Base-by-base conservation (phyloP, 352 stramenopile species). In the Achlya hypogyna region DNA sequence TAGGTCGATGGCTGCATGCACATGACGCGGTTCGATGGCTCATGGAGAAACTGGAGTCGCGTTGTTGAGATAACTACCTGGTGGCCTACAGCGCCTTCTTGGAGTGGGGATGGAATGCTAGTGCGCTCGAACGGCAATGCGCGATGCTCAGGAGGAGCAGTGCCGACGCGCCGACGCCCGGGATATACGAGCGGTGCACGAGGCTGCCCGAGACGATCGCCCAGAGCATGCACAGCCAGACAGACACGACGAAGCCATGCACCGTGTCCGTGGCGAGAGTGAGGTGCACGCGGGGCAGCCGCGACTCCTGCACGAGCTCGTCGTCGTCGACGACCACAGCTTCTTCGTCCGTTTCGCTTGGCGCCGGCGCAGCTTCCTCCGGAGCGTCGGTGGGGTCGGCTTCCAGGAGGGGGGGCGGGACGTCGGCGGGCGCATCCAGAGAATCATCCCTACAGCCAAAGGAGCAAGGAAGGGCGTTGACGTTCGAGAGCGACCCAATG, bases 181-280 rank as follows among this genome's bases (percentile, higher is more conserved):
- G 51, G 9, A n/a, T 27, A 18, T 35, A 20, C 18, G 40, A 58
- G 25, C 32, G 28, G 12, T 58, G 23, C n/a, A 53, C 43, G 22
- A 67, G 18, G 22, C 28, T 27, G 3, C 14, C 10, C 6, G 60
- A 32, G 12, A 67, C 51, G 34, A 67, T 25, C 9, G 60, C 51
- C 60, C 60, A 67, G 12, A 67, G 22, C 60, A 67, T 53, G 22
- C 60, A 67, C 25, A 67, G 34, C 31, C 45, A 51, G 8, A 67
- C 51, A 14, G 47, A 56, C 6, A 67, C 60, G 12, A 67, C n/a
- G 35, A 67, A 67, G 9, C 60, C 60, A 8, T 20, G 51, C 23
- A 34, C 42, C 6, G 60, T 49, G 22, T 67, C 60, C 16, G 47
- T 31, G 20, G 49, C 49, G 25, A 56, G 25, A 10, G 49, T 45